Evolutionary conservation across 78 protist genomes (phyloP), one percentile per base, ranked within the genome.

Genomic region (Speleostelium caveatum): DNA sequence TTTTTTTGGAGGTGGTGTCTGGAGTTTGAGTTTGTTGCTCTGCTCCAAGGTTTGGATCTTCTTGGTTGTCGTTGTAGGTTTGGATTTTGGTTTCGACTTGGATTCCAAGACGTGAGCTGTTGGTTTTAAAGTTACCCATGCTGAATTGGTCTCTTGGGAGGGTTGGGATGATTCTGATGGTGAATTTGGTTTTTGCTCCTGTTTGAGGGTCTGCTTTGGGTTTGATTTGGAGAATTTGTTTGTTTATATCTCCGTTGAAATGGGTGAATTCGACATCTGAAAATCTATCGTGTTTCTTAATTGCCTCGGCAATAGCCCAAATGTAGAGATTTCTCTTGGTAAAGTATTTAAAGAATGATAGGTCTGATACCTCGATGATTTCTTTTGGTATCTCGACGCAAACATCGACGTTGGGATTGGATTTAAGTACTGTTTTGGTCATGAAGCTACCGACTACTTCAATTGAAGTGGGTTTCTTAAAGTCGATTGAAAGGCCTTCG

Each of bases 361-460:
- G 73, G 41, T 88, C 94, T 42, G 63, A 35, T 16, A 41, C 30
- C 0, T 21, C 33, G 7, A 88, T 30, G 3, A 38, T 21, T 19
- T 42, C 32, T 39, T 22, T 33, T 30, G 94, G 94, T 0, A 88
- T 88, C 42, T 88, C 87, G 24, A 88, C 24, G 2, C 38, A 32
- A 39, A 88, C 30, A 67, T 88, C 94, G 7, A 88, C 94, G 26
- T 88, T 88, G 49, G 71, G 59, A 55, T 60, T 73, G 1, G 67
- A 49, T 26, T 88, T 88, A 12, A 38, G 36, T 2, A 71, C 63
- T 32, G 94, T 51, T 49, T 58, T 41, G 22, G 73, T 51, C 87
- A 88, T 88, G 49, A 72, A 88, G 66, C 87, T 75, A 65, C 94
- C 94, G 16, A 53, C 67, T 0, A 88, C 36, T 8, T 88, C 86